Percentiles rank a stretch among this genome's conserved stretches.
phyloP scores from a whole-genome alignment of 2,329 filamentous ascomycete genomes.

The Neopestalotiopsis sp. region DNA sequence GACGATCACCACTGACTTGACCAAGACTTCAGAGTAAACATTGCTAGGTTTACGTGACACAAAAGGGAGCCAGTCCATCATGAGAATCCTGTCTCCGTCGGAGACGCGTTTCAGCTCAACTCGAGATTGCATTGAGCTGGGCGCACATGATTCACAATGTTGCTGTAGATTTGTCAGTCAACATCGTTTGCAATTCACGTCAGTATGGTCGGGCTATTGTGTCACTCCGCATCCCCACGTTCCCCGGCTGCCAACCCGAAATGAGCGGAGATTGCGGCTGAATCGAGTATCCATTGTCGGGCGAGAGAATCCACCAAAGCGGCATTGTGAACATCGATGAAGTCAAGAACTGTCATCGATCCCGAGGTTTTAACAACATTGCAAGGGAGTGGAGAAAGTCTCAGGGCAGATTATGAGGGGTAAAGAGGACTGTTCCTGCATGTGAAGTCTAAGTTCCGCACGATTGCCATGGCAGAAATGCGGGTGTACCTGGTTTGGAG shows the following conservation, averaged over 20 bases:
- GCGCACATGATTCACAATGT: no score
- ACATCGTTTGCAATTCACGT: background rate
- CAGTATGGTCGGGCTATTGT: background rate
- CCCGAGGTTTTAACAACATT: background rate
- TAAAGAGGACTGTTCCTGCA: background rate
- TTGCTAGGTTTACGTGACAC: no score
- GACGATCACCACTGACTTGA: background rate
- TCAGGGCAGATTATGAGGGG: background rate
- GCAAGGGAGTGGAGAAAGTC: background rate
- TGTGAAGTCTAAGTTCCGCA: background rate
- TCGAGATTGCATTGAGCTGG: no score
- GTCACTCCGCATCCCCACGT: background rate
- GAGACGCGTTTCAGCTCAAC: no score
- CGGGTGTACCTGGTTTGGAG: background rate
- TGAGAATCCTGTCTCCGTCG: no score
- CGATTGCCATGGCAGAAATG: background rate
- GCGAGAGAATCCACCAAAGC: background rate
- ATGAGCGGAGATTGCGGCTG: slow-evolving; percentile 8
- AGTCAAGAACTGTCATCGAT: background rate
- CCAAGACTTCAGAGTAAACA: no score
- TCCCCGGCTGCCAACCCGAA: background rate
- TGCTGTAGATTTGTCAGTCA: background rate
- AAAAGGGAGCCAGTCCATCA: no score
- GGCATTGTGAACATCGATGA: background rate
- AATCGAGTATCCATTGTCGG: slow-evolving; percentile 6